Evolutionary conservation across 2,329 filamentous ascomycete genomes (phyloP), one percentile per base, ranked within the genome.

Genomic region (Tolypocladium album): DNA sequence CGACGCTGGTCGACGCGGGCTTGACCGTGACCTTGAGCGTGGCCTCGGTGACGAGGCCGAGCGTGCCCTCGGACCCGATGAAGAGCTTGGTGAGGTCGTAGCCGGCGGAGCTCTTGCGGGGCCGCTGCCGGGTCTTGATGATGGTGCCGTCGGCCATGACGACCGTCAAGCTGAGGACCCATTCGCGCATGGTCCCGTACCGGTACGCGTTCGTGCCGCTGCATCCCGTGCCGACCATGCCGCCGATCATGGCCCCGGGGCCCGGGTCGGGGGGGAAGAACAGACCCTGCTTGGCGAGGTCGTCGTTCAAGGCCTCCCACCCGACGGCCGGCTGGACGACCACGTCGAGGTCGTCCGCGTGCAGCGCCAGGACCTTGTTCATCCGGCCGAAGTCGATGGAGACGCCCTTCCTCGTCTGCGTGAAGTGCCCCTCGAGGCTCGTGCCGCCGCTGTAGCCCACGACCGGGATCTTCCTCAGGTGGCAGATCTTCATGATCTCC

Each of bases 261-360:
- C 92, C 92, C 22, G 92, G 92, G 72, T 96, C 92, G 0, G 91
- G 92, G 27, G 92, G 92, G 76, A 96, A 96, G 79, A 96, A 96
- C 4, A 97, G 82, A 36, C 88, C 88, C 61, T 90, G 79, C 56
- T 85, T 79, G 8, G 78, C 79, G 22, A 97, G 80, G 63, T 88
- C 80, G 68, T 94, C 90, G 70, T 96, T 96, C 45, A 97, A 78
- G 11, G 81, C 71, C 75, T 96, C 90, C 92, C 92, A 97, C 15
- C 90, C 90, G 12, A 96, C 84, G 2, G 89, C 92, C 6, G 88
- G 88, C 73, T 91, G 88, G 24, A 91, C 88, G 8, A 90, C 81
- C 17, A 89, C 87, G 71, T 92, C 88, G 62, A 91, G 76, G 68
- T 92, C 88, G 2, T 88, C 85, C 74, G 88, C 87, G 76, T 96